These are phyloP conservation scores for Crithidia sp. DNA, from an alignment of 208 protist genomes.

Conservation along the genomic window DNA sequence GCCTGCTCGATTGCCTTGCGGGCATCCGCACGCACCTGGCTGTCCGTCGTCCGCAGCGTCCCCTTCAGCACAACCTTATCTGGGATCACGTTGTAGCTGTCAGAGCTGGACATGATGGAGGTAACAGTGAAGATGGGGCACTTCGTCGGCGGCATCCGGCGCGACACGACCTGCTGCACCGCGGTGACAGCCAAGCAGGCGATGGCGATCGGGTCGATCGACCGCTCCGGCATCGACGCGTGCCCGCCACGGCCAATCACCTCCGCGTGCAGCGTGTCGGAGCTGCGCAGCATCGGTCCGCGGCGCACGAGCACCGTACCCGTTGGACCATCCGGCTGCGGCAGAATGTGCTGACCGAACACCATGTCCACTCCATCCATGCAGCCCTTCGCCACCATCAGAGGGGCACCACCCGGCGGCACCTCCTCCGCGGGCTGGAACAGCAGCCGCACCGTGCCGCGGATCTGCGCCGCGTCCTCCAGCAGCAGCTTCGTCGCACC, in stretches of 20 bases:
- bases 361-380: conserved; percentile 68
- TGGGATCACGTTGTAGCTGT: conserved; percentile 70
- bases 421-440: conserved; percentile 81
- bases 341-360: conserved; percentile 53
- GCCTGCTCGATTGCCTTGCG: conserved; percentile 39
- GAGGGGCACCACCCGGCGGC: conserved; percentile 49
- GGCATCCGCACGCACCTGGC: conserved; percentile 32
- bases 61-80: conserved; percentile 50
- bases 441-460: conserved; percentile 73
- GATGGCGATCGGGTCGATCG: conserved; percentile 58
- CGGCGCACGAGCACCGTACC: conserved; percentile 22
- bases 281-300: conserved; percentile 36
- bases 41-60: conserved; percentile 51
- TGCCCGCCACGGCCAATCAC: conserved; percentile 59
- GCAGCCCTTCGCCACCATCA: conserved; percentile 51
- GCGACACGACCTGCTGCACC: conserved; percentile 65
- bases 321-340: conserved; percentile 23
- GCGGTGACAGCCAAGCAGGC: conserved; percentile 39
- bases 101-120: conserved; percentile 40
- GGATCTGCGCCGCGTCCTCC: conserved; percentile 44
- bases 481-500: conserved; percentile 58
- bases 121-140: conserved; percentile 57
- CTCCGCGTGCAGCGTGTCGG: conserved; percentile 39
- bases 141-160: conserved; percentile 37
- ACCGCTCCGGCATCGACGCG: conserved; percentile 59